Evolutionary conservation across 805 yeast genomes (phyloP).

Genomic region (Candida piceae): DNA sequence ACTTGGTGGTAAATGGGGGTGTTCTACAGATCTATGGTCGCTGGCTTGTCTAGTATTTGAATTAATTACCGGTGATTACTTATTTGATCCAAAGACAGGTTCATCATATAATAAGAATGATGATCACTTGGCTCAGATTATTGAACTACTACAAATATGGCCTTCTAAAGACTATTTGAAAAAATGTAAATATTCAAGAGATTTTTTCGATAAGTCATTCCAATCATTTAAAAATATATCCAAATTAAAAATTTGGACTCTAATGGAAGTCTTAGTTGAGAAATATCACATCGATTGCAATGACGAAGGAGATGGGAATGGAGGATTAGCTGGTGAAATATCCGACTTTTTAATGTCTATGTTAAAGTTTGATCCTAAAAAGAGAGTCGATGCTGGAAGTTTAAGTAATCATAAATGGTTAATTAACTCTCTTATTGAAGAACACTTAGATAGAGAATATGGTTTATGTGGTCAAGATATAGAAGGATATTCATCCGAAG

Average conservation of each 20-base stretch:
- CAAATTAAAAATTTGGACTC: constrained; percentile 46
- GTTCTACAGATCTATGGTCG: constrained; percentile 60
- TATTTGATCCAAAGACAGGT: constrained; percentile 57
- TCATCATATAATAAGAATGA: constrained; percentile 46
- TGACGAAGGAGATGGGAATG: neutral
- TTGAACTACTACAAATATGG: constrained; percentile 41
- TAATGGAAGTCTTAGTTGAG: constrained; percentile 43
- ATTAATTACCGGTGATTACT: constrained; percentile 54
- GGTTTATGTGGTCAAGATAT: constrained; percentile 32
- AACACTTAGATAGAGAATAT: constrained; percentile 19
- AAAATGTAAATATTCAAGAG: constrained; percentile 35
- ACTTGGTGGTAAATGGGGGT: constrained; percentile 56
- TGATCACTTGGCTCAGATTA: constrained; percentile 58
- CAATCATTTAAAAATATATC: constrained; percentile 38
- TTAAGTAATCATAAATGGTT: constrained; percentile 53
- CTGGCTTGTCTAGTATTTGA: constrained; percentile 56
- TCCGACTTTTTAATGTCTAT: constrained; percentile 46
- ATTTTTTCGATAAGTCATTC: constrained; percentile 35
- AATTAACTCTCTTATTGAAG: constrained; percentile 21
- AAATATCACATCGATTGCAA: constrained; percentile 40
- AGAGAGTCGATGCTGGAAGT: constrained; percentile 51
- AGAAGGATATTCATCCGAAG: constrained; percentile 26
- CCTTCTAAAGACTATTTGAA: constrained; percentile 36
- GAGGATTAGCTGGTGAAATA: constrained; percentile 34
- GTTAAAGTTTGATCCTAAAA: constrained; percentile 42